phyloP scores from a whole-genome alignment of 352 stramenopile genomes.

The Phytopythium helicoides region DNA sequence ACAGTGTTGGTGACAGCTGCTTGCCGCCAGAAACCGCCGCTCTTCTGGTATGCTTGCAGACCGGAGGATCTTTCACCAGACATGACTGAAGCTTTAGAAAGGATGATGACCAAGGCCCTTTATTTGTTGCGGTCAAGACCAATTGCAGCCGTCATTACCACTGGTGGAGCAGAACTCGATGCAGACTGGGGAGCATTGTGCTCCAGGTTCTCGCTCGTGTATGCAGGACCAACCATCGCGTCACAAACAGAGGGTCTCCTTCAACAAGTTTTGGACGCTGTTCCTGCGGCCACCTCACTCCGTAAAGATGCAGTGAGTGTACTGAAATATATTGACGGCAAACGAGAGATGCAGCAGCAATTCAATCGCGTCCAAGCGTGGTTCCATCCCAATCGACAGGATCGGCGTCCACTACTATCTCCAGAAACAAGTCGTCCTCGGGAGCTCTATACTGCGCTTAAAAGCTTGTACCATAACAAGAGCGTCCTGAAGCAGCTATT shows the following conservation, averaged over 20 bases:
- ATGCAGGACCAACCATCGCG: no score
- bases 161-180: no score
- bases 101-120: no score
- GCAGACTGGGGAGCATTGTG: no score
- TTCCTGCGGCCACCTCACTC: not conserved
- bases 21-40: not conserved
- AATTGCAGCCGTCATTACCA: no score
- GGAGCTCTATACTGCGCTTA: not conserved
- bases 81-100: not conserved
- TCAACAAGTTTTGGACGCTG: not conserved
- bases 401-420: not conserved
- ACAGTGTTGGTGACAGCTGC: not conserved
- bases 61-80: not conserved
- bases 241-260: no score
- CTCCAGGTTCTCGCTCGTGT: no score
- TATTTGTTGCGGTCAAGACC: no score
- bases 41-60: not conserved
- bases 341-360: not conserved
- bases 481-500: slow-evolving; percentile 4
- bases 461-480: not conserved
- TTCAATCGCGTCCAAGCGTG: not conserved
- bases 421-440: not conserved
- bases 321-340: not conserved
- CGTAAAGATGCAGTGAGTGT: not conserved
- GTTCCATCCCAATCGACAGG: not conserved